Conservation (phyloP, 1,139 yeast genomes). For the Eremothecium sinecaudum region DNA sequence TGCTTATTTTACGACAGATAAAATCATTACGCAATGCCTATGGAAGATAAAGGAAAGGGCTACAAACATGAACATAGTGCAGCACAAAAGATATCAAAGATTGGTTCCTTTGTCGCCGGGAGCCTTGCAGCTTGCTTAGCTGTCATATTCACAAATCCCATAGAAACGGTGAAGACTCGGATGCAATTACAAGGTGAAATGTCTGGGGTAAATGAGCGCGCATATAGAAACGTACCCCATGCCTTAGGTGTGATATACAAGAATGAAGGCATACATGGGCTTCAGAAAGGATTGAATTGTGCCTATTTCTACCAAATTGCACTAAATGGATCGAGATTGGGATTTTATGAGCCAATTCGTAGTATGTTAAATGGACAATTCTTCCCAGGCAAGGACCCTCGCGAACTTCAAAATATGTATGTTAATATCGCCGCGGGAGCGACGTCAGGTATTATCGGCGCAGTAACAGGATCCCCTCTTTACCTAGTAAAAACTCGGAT, state of each 20-base stretch:
- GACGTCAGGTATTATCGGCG: conserved; percentile 80
- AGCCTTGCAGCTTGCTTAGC: conserved; percentile 97
- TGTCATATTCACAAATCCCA: conserved; percentile 92
- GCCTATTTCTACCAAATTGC: conserved; percentile 86
- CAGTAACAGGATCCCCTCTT: conserved; percentile 81
- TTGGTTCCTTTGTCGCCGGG: conserved; percentile 87
- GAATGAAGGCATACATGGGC: conserved; percentile 79
- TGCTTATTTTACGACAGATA: too few relatives aligned
- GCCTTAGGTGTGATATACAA: conserved; percentile 65
- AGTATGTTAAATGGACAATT: conserved; percentile 45
- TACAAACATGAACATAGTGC: conserved; percentile 14
- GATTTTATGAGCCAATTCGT: conserved; percentile 85
- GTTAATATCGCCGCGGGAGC: conserved; percentile 78
- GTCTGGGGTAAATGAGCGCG: conserved; percentile 43
- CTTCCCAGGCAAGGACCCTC: conserved; percentile 44
- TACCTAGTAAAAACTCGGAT: conserved; percentile 88
- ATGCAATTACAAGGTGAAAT: conserved; percentile 96
- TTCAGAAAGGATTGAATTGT: conserved; percentile 77
- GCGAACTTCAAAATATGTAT: conserved; percentile 48
- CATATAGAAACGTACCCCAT: conserved; percentile 78
- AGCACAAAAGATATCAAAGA: conserved; percentile 27
- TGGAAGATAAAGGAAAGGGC: too few relatives aligned
- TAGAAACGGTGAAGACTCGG: conserved; percentile 86
- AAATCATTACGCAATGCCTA: too few relatives aligned
- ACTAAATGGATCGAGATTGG: conserved; percentile 86